Percentiles rank a stretch among this genome's conserved stretches.
Evolutionary conservation across 225 moss, liverwort and hornwort species (phyloP).

Genomic region (Takakia lepidozioides): DNA sequence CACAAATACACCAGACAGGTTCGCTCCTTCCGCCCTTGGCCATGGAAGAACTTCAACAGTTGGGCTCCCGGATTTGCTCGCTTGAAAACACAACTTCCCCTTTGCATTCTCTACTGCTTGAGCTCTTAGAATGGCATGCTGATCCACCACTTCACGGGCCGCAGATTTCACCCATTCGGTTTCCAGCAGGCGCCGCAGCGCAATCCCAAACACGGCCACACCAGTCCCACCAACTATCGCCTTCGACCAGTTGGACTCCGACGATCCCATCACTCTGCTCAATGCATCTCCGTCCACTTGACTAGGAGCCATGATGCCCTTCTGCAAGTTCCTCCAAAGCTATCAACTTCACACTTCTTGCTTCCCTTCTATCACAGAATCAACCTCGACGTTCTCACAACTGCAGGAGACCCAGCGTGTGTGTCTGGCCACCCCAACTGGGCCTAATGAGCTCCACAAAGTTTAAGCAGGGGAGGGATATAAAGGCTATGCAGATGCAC

Average conservation of each 20-base stretch:
- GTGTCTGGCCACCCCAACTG: no score
- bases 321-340: no score
- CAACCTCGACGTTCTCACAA: no score
- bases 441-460: no score
- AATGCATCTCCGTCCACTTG: slow-evolving; percentile 14
- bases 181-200: slow-evolving; percentile 55
- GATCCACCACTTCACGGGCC: slow-evolving; percentile 46
- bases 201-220: slow-evolving; percentile 42
- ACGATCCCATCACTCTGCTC: slow-evolving; percentile 49
- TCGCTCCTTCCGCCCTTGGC: slow-evolving; percentile 21
- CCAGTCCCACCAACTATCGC: slow-evolving; percentile 67
- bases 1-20: slow-evolving; percentile 15
- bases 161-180: slow-evolving; percentile 35
- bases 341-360: no score
- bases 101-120: slow-evolving; percentile 44
- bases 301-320: slow-evolving; percentile 46
- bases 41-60: slow-evolving; percentile 44
- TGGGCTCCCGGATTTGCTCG: slow-evolving; percentile 8
- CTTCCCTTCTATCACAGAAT: no score
- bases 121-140: slow-evolving; percentile 47
- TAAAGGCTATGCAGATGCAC: no score
- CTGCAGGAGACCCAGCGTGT: no score
- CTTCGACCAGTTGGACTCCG: slow-evolving; percentile 84
- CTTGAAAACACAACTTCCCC: slow-evolving; percentile 50
- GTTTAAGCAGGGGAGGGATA: no score